Evolutionary conservation across 208 protist genomes (phyloP).

Genomic region (Blastocrithidia nonstop): DNA sequence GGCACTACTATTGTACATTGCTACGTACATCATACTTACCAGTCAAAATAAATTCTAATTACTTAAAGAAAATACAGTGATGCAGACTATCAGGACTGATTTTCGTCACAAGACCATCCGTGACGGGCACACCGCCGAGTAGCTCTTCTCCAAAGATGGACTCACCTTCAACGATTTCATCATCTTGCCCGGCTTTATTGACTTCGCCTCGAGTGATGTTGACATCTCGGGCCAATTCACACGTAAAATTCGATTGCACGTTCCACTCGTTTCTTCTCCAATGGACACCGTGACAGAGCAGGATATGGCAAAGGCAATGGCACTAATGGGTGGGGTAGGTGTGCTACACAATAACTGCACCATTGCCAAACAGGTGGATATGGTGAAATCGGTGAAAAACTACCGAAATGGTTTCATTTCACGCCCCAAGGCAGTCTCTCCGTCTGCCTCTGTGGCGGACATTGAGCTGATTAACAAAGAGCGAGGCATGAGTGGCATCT

Average conservation of each 20-base stretch:
- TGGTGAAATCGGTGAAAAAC: conserved; percentile 89
- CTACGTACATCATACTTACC: too few species aligned
- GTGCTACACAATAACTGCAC: conserved; percentile 94
- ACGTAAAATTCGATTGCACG: conserved; percentile 84
- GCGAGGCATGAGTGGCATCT: conserved; percentile 92
- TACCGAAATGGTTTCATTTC: conserved; percentile 96
- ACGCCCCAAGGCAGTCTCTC: conserved; percentile 83
- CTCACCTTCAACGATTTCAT: conserved; percentile 92
- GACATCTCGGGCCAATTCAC: conserved; percentile 66
- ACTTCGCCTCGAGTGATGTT: conserved; percentile 85
- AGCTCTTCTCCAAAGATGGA: conserved; percentile 70
- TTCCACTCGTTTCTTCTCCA: conserved; percentile 85
- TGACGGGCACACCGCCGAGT: conserved; percentile 74
- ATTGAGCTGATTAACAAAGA: conserved; percentile 85
- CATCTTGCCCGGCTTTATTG: conserved; percentile 90
- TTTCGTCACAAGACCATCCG: conserved; percentile 51
- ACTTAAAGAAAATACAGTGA: too few species aligned
- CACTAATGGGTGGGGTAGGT: conserved; percentile 91
- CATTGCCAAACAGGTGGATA: conserved; percentile 80
- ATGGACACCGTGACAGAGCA: conserved; percentile 95
- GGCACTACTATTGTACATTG: too few species aligned
- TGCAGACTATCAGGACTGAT: neutral
- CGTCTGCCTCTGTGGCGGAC: conserved; percentile 66
- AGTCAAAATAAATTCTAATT: too few species aligned
- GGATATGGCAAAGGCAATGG: conserved; percentile 81